A percentile compares a stretch with the other conserved stretches of the same genome.
phyloP scores from a whole-genome alignment of 164 flowering plant genomes.

The Vitis rupestris region DNA sequence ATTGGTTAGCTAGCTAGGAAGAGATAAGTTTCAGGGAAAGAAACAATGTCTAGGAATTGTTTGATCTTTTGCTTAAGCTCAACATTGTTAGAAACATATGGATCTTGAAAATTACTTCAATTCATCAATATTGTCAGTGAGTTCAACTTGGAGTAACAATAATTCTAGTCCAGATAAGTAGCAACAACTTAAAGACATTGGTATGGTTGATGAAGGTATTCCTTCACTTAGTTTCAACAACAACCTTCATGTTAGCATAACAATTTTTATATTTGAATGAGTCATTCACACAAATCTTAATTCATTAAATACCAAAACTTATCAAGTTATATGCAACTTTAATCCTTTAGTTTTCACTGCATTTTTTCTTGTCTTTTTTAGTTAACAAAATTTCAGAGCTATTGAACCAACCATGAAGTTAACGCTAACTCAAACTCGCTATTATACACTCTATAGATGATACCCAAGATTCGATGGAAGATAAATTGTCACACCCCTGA shows the following conservation, averaged over 20 bases:
- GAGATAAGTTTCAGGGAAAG: background rate
- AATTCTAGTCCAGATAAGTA: conserved; percentile 38
- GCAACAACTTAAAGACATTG: conserved; percentile 30
- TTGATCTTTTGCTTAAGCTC: background rate
- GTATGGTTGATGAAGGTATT: conserved; percentile 54
- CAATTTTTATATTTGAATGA: background rate
- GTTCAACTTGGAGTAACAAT: conserved; percentile 5
- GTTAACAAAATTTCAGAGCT: background rate
- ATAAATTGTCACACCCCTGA: conserved; percentile 23
- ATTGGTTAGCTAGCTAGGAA: conserved; percentile 1
- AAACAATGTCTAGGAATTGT: conserved; percentile 3
- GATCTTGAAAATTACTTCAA: background rate
- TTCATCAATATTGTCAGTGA: background rate
- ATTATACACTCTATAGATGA: conserved; percentile 43
- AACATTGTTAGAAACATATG: background rate
- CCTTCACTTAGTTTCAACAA: background rate
- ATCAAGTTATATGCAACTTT: background rate
- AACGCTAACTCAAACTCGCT: background rate
- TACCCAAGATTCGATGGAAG: conserved; percentile 77
- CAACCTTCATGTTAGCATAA: background rate
- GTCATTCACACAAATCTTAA: no score
- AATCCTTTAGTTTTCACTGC: background rate
- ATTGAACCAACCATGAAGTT: background rate
- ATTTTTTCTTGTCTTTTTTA: background rate
- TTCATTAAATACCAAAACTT: background rate